These are phyloP conservation scores for Cutaneotrichosporon spelunceum DNA, from an alignment of 1,284 basidiomycete genomes.

Conservation along the genomic window DNA sequence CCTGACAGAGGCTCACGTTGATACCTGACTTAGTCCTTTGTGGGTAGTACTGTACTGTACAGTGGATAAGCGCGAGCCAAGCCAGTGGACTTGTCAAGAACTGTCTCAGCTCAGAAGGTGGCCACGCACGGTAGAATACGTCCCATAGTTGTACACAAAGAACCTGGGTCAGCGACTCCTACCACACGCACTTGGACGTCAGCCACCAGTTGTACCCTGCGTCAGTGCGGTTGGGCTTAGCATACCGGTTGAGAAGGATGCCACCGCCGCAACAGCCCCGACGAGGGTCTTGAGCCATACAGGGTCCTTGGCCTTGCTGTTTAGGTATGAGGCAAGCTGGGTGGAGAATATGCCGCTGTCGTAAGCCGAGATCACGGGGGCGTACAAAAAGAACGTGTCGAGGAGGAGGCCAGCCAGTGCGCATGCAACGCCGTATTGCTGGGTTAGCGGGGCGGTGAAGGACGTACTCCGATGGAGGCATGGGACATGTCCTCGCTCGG, in stretches of 20 bases:
- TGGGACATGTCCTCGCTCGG: neutral
- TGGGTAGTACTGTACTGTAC: neutral
- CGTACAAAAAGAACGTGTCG: neutral
- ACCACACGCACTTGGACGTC: neutral
- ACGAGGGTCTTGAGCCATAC: neutral
- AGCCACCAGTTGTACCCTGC: constrained; percentile 1
- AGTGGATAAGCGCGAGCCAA: neutral
- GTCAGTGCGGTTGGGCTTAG: neutral
- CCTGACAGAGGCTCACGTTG: constrained; percentile 22
- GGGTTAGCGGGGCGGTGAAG: neutral
- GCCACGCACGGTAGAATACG: neutral
- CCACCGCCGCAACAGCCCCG: neutral
- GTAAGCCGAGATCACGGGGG: neutral
- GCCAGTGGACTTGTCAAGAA: neutral
- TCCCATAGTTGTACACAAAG: neutral
- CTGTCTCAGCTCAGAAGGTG: neutral
- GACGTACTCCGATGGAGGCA: neutral
- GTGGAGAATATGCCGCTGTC: neutral
- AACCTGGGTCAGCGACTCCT: neutral
- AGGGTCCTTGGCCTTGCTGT: neutral
- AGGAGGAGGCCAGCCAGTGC: neutral
- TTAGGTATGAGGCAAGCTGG: neutral
- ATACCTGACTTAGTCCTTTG: neutral
- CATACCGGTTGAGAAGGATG: neutral
- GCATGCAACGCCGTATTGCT: neutral